phyloP scores from a whole-genome alignment of 73 alveolate genomes.

The Tetrahymena malaccensis region DNA sequence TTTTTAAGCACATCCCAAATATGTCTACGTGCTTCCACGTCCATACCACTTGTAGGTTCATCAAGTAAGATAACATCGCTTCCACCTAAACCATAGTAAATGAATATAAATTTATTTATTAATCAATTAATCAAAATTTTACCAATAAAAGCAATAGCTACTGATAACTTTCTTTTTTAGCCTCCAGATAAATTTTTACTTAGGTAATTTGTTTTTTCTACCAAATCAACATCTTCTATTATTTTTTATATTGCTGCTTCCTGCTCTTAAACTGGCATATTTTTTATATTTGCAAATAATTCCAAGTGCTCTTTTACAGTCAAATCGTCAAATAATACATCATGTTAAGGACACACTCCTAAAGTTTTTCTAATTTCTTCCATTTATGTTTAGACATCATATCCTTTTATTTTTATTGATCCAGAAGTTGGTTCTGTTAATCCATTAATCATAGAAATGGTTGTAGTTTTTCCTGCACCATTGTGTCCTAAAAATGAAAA shows the following conservation, averaged over 20 bases:
- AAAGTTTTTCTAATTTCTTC: slow-evolving; percentile 70
- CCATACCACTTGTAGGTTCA: slow-evolving; percentile 98
- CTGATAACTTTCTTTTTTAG: slow-evolving; percentile 78
- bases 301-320: slow-evolving; percentile 76
- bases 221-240: slow-evolving; percentile 77
- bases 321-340: slow-evolving; percentile 79
- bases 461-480: slow-evolving; percentile 99
- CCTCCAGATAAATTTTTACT: slow-evolving; percentile 90
- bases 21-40: slow-evolving; percentile 81
- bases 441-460: slow-evolving; percentile 87
- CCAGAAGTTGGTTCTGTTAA: slow-evolving; percentile 59
- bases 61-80: slow-evolving; percentile 82
- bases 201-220: slow-evolving; percentile 48
- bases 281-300: slow-evolving; percentile 73
- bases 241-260: slow-evolving; percentile 60
- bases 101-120: not conserved
- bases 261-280: slow-evolving; percentile 53
- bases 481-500: slow-evolving; percentile 98
- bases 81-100: slow-evolving; percentile 44
- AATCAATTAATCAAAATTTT: not conserved
- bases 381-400: slow-evolving; percentile 53
- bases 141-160: slow-evolving; percentile 90
- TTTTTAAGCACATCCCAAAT: slow-evolving; percentile 92
- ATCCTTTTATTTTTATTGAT: slow-evolving; percentile 43
- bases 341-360: slow-evolving; percentile 99